phyloP scores from a whole-genome alignment of 2,329 filamentous ascomycete species.

The Claviceps sp. region DNA sequence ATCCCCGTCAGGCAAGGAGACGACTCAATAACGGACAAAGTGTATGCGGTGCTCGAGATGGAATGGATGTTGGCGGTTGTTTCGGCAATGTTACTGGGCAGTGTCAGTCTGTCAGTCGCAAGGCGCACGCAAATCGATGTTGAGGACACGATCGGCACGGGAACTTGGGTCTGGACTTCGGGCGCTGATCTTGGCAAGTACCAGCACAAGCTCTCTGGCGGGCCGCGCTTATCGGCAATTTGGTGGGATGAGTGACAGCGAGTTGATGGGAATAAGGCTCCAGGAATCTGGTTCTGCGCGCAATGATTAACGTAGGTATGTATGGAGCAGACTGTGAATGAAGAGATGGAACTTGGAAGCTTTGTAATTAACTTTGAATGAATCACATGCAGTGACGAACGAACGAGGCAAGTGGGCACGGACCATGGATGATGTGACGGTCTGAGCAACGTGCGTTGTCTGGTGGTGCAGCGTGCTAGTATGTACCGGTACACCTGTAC shows the following conservation, averaged over 20 bases:
- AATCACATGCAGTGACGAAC: too few relatives aligned
- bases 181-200: not conserved
- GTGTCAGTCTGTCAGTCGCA: not conserved
- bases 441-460: too few relatives aligned
- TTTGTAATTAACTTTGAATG: too few relatives aligned
- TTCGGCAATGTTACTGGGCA: not conserved
- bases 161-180: not conserved
- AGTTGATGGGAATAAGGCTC: not conserved
- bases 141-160: constrained; percentile 4
- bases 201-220: not conserved
- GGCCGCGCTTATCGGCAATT: not conserved
- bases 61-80: not conserved
- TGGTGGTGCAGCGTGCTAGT: too few relatives aligned
- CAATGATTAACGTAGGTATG: too few relatives aligned
- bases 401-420: too few relatives aligned
- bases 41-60: not conserved
- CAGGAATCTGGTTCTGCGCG: not conserved
- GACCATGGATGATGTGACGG: too few relatives aligned
- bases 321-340: too few relatives aligned
- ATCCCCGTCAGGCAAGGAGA: not conserved
- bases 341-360: too few relatives aligned
- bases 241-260: not conserved
- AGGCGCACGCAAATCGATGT: not conserved
- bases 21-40: not conserved
- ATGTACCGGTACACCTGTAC: too few relatives aligned